These are phyloP conservation scores for Talaromyces pinophilus DNA, from an alignment of 2,329 filamentous ascomycete species.

Conservation along the genomic window DNA sequence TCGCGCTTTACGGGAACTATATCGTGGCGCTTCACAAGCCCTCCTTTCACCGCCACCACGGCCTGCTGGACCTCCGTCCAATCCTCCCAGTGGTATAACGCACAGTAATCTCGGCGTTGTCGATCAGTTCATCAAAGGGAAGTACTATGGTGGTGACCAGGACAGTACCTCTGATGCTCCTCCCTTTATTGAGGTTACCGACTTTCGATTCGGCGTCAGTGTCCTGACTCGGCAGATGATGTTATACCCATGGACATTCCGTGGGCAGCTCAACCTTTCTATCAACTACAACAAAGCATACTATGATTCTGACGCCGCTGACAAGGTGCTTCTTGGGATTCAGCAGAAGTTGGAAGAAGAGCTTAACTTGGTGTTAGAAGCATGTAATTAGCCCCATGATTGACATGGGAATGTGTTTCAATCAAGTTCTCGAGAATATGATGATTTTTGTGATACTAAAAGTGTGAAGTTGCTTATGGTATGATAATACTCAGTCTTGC, in stretches of 20 bases:
- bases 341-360: slow-evolving; percentile 11
- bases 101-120: slow-evolving; percentile 24
- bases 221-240: slow-evolving; percentile 26
- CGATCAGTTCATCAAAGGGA: slow-evolving; percentile 16
- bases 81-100: slow-evolving; percentile 22
- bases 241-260: slow-evolving; percentile 26
- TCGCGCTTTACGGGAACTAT: slow-evolving; percentile 20
- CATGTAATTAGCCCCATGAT: not conserved
- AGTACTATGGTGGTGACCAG: slow-evolving; percentile 1
- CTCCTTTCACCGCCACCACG: slow-evolving; percentile 11
- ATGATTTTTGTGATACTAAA: not conserved
- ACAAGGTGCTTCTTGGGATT: not conserved
- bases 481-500: not conserved
- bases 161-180: not conserved
- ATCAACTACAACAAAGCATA: slow-evolving; percentile 26
- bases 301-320: slow-evolving; percentile 10
- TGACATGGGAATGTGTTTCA: not conserved
- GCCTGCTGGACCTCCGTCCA: slow-evolving; percentile 18
- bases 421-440: not conserved
- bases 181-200: slow-evolving; percentile 11
- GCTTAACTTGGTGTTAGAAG: slow-evolving; percentile 6
- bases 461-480: not conserved
- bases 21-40: slow-evolving; percentile 18
- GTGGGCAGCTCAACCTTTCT: slow-evolving; percentile 24
- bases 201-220: slow-evolving; percentile 25